phyloP scores from a whole-genome alignment of 805 yeast species.

The Monosporozyma solicola region DNA sequence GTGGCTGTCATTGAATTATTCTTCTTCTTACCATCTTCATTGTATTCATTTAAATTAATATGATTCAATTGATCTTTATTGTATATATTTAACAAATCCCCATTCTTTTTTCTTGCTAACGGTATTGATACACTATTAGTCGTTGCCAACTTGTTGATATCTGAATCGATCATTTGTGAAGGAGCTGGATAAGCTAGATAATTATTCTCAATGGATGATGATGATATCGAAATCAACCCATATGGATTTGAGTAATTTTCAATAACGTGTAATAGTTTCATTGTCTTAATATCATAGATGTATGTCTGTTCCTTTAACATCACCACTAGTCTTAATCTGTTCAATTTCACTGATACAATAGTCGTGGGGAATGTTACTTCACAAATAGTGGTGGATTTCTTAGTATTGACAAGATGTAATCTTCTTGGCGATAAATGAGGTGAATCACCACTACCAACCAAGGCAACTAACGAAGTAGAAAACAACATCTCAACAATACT shows the following conservation, averaged over 20 bases:
- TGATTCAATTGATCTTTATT: neutral
- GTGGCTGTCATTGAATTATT: neutral
- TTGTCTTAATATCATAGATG: conserved; percentile 63
- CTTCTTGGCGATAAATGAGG: conserved; percentile 68
- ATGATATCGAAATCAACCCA: conserved; percentile 57
- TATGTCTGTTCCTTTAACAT: conserved; percentile 56
- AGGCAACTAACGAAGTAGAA: conserved; percentile 58
- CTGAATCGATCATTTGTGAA: conserved; percentile 43
- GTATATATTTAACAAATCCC: neutral
- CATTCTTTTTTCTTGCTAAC: conserved; percentile 1
- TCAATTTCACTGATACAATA: conserved; percentile 53
- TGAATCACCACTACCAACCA: conserved; percentile 66
- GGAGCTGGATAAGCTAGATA: conserved; percentile 71
- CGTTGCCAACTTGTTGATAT: conserved; percentile 23
- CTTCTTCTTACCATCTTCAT: neutral
- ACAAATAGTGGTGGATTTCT: conserved; percentile 49
- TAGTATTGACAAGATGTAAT: conserved; percentile 74
- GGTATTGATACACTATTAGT: conserved; percentile 23
- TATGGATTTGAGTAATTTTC: conserved; percentile 37
- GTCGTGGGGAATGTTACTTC: conserved; percentile 62
- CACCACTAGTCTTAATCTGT: conserved; percentile 55
- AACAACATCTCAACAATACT: conserved; percentile 72
- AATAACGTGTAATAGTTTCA: conserved; percentile 51
- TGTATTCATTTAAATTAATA: neutral
- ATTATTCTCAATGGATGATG: conserved; percentile 41